Evolutionary conservation across 805 yeast genomes (phyloP).

Genomic region (Debaryomyces castellii): DNA sequence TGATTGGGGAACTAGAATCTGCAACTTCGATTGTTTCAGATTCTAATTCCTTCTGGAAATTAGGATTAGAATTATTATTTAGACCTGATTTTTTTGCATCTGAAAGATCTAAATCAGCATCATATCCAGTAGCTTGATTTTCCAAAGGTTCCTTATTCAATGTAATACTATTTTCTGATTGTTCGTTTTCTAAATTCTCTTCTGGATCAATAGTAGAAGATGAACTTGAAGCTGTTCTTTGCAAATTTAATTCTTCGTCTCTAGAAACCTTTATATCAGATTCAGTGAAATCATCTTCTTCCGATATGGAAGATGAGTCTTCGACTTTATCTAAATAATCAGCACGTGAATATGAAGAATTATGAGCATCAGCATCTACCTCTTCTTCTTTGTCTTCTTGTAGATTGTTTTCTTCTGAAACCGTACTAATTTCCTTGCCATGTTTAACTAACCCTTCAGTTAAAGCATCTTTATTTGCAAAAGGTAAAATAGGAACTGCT

Average conservation of each 20-base stretch:
- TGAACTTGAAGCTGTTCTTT: background rate
- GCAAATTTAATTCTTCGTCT: background rate
- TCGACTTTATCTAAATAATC: background rate
- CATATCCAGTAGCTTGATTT: constrained; percentile 56
- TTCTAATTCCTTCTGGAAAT: background rate
- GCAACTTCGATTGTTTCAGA: background rate
- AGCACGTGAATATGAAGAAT: background rate
- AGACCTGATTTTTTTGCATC: constrained; percentile 17
- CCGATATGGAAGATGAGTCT: constrained; percentile 17
- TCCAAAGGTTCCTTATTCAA: constrained; percentile 13
- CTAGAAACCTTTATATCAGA: constrained; percentile 11
- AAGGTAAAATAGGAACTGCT: constrained; percentile 56
- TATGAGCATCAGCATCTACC: too few relatives aligned
- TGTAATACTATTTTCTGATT: constrained; percentile 12
- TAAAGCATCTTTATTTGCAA: constrained; percentile 39
- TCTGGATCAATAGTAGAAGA: background rate
- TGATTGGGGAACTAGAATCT: constrained; percentile 8
- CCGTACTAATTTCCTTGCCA: too few relatives aligned
- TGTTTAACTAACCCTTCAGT: constrained; percentile 7
- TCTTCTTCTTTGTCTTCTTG: constrained; percentile 14
- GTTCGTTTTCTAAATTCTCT: background rate
- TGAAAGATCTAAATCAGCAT: constrained; percentile 60
- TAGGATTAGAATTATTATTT: background rate
- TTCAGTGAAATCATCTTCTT: constrained; percentile 23
- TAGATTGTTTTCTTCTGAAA: too few relatives aligned